Conservation (phyloP, 306 rosid genomes). For the Sicyos baderoa region DNA sequence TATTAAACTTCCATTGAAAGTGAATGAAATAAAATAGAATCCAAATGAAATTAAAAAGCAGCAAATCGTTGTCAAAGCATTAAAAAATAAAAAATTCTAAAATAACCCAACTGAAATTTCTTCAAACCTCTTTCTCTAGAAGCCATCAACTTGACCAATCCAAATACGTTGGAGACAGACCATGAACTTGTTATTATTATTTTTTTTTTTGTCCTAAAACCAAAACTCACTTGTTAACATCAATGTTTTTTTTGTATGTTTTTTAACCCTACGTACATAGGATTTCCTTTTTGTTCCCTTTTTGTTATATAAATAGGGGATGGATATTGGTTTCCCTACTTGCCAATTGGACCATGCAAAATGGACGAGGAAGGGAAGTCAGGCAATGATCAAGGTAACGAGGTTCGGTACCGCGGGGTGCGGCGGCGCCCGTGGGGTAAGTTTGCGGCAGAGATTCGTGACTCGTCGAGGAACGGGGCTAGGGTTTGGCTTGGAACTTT, state of each 20-base stretch:
- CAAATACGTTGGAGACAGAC: slow-evolving; percentile 18
- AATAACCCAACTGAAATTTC: background rate
- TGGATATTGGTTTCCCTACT: background rate
- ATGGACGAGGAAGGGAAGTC: slow-evolving; percentile 7
- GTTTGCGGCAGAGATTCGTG: slow-evolving; percentile 87
- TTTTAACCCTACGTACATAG: background rate
- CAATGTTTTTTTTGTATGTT: background rate
- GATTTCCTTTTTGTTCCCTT: slow-evolving; percentile 7
- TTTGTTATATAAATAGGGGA: slow-evolving; percentile 6
- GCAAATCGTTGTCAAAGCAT: slow-evolving; percentile 1
- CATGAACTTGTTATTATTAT: background rate
- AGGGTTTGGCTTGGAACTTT: slow-evolving; percentile 86
- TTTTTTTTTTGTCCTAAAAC: background rate
- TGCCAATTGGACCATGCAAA: background rate
- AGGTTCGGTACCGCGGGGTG: slow-evolving; percentile 56
- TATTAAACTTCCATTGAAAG: slow-evolving; percentile 2
- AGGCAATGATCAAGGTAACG: slow-evolving; percentile 15
- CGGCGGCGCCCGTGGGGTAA: slow-evolving; percentile 85
- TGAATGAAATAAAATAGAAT: background rate
- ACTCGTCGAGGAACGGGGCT: slow-evolving; percentile 54
- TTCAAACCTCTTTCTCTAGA: background rate
- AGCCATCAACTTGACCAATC: slow-evolving; percentile 21
- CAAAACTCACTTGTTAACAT: background rate
- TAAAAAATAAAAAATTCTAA: background rate
- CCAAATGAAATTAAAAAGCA: background rate